Conservation (phyloP, 441 rosid species). For the Melastoma candidum region DNA sequence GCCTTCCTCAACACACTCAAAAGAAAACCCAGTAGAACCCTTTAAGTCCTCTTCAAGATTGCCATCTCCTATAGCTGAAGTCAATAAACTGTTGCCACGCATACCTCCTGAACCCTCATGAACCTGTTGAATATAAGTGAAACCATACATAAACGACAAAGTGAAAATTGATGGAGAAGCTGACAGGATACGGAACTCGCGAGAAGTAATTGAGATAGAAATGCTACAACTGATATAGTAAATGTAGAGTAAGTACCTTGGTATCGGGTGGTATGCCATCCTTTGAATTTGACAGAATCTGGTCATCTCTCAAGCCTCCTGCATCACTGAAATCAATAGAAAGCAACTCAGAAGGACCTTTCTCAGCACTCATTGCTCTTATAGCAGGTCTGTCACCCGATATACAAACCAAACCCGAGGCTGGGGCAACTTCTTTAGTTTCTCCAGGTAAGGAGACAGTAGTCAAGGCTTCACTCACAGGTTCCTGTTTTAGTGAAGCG, state of each 20-base stretch:
- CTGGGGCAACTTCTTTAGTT: constrained; percentile 19
- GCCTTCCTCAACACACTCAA: constrained; percentile 2
- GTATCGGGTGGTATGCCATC: constrained; percentile 36
- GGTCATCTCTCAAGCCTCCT: constrained; percentile 31
- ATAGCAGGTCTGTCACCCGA: constrained; percentile 20
- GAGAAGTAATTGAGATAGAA: too few species aligned
- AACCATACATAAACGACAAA: constrained; percentile 4
- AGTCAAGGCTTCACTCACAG: constrained; percentile 27
- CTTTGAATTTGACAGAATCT: constrained; percentile 43
- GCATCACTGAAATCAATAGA: constrained; percentile 10
- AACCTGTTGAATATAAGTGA: constrained; percentile 21
- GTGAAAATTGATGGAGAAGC: not conserved
- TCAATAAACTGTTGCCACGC: constrained; percentile 6
- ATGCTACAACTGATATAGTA: too few species aligned
- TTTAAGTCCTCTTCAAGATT: not conserved
- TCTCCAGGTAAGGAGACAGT: constrained; percentile 26
- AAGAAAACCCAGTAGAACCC: too few species aligned
- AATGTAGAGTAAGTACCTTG: constrained; percentile 31
- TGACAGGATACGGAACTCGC: too few species aligned
- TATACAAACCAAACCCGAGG: constrained; percentile 12
- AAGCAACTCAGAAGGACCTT: constrained; percentile 26
- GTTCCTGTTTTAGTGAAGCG: constrained; percentile 29
- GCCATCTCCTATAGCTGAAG: constrained; percentile 17
- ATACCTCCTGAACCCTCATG: constrained; percentile 27
- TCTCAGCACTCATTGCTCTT: constrained; percentile 12